Conservation (phyloP, 2,329 filamentous ascomycete genomes). For the Penicillium sp. region DNA sequence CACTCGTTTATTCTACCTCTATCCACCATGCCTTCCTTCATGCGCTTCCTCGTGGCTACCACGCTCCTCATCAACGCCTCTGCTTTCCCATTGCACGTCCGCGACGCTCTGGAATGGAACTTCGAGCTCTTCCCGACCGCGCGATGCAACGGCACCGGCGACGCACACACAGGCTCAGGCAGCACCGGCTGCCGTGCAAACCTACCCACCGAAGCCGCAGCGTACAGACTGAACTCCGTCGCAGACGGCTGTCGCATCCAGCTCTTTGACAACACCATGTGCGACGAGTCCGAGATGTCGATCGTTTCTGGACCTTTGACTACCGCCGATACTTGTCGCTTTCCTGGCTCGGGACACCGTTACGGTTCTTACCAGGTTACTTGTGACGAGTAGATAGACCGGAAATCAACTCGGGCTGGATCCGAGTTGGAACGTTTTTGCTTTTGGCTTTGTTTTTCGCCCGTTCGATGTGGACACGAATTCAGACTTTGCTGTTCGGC, state of each 20-base stretch:
- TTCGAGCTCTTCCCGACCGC: conserved; percentile 21
- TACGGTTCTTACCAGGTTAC: conserved; percentile 25
- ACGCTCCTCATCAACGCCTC: conserved; percentile 9
- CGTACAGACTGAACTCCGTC: conserved; percentile 18
- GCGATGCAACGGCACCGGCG: conserved; percentile 15
- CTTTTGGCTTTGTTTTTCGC: not conserved
- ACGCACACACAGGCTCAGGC: conserved; percentile 17
- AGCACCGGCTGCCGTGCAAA: conserved; percentile 26
- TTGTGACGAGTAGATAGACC: conserved; percentile 10
- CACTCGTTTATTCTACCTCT: not conserved
- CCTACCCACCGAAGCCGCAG: conserved; percentile 18
- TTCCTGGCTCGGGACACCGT: conserved; percentile 9
- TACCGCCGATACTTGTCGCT: conserved; percentile 11
- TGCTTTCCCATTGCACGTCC: conserved; percentile 19
- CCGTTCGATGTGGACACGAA: not conserved
- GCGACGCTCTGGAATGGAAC: conserved; percentile 19
- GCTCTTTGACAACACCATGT: conserved; percentile 28
- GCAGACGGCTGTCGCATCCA: conserved; percentile 21
- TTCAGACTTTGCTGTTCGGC: not conserved
- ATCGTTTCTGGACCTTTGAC: conserved; percentile 14
- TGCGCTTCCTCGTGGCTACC: not conserved
- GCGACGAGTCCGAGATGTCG: conserved; percentile 18
- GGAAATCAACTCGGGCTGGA: not conserved
- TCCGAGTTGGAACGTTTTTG: not conserved
- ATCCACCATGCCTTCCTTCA: not conserved